Percentiles rank a stretch among this genome's conserved stretches.
These are phyloP conservation scores for Macrotyloma uniflorum DNA, from an alignment of 306 rosid genomes.

Conservation along the genomic window DNA sequence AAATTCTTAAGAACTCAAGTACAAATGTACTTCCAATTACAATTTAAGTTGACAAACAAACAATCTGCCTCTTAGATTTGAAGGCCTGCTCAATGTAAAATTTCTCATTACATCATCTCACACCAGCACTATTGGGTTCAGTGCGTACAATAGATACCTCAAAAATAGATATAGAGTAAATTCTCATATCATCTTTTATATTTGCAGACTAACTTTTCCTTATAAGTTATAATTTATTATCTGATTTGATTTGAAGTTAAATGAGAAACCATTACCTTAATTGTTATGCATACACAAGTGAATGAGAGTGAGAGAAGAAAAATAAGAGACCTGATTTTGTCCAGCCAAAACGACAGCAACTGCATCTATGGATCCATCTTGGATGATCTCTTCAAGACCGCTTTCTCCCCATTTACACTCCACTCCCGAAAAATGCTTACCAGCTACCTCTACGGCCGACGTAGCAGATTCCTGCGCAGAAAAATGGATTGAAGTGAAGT, in stretches of 20 bases:
- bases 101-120: neutral
- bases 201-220: too few species aligned
- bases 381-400: constrained; percentile 70
- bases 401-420: constrained; percentile 78
- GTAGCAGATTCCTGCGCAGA: constrained; percentile 64
- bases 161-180: too few species aligned
- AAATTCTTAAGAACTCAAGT: neutral
- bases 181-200: too few species aligned
- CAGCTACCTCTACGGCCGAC: constrained; percentile 69
- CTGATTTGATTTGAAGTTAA: neutral
- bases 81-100: neutral
- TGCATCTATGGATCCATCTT: constrained; percentile 66
- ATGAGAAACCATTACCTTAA: neutral
- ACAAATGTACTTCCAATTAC: neutral
- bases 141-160: neutral
- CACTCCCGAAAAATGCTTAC: constrained; percentile 54
- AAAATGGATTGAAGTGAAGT: too few species aligned
- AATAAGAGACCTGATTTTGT: constrained; percentile 70
- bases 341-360: constrained; percentile 95
- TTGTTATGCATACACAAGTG: neutral
- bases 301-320: neutral
- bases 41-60: neutral
- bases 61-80: neutral
- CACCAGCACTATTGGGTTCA: neutral
- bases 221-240: too few species aligned